A percentile compares a stretch with the other conserved stretches of the same genome.
Evolutionary conservation across 805 yeast genomes (phyloP).

Genomic region (Yamadazyma insecticola): DNA sequence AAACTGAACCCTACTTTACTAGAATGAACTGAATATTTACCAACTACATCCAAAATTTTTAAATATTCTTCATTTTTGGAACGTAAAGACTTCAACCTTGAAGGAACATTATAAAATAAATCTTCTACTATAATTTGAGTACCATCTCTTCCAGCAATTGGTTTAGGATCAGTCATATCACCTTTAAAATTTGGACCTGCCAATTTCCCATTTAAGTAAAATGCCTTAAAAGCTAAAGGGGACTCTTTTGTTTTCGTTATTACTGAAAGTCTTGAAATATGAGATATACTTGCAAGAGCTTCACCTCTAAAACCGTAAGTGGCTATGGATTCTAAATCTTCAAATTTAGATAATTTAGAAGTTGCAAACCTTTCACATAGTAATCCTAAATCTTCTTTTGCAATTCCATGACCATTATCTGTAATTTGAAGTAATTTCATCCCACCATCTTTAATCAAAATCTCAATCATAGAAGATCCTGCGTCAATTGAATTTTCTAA

Average conservation of each 20-base stretch:
- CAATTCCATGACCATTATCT: constrained; percentile 86
- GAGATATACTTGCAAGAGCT: constrained; percentile 92
- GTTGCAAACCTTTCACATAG: constrained; percentile 94
- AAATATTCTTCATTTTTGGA: constrained; percentile 70
- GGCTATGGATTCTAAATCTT: constrained; percentile 63
- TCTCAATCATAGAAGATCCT: constrained; percentile 64
- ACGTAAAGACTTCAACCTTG: constrained; percentile 64
- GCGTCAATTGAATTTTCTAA: constrained; percentile 94
- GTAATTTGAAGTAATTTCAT: constrained; percentile 78
- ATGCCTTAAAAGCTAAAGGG: constrained; percentile 66
- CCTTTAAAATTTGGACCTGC: constrained; percentile 39
- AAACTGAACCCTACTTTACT: constrained; percentile 68
- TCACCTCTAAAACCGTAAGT: constrained; percentile 97
- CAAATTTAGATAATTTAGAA: constrained; percentile 70
- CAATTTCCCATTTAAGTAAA: constrained; percentile 64
- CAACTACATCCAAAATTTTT: constrained; percentile 75
- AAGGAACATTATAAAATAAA: constrained; percentile 81
- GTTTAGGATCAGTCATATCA: constrained; percentile 46
- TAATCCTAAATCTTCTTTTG: constrained; percentile 63
- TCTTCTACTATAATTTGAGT: constrained; percentile 86
- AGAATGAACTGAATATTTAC: constrained; percentile 77
- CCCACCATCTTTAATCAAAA: constrained; percentile 89
- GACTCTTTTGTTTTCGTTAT: constrained; percentile 59
- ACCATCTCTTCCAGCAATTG: constrained; percentile 84
- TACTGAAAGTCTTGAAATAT: constrained; percentile 77